Base-by-base conservation (phyloP, 345 rosid genomes). In the Citrus inodora region DNA sequence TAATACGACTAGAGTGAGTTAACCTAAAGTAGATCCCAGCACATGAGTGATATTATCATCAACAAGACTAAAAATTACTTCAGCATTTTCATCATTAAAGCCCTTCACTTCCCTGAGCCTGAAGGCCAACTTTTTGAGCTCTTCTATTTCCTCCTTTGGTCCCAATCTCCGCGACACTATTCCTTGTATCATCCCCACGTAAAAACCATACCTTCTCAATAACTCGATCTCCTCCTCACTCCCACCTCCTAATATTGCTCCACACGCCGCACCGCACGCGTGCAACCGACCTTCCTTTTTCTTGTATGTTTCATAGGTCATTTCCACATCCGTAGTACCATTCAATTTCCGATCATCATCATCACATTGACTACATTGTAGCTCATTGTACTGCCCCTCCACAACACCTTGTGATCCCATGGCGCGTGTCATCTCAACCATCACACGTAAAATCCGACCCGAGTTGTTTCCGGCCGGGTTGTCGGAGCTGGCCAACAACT, bases 171-270 rank as follows among this genome's bases (percentile, higher is more conserved):
- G 78, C 4, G 68, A 16, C 21, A 85, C 56, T 1, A 22, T 59
- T 19, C 87, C 93, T 60, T 68, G 77, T 24, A 90, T 56, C 86
- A 74, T 86, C 16, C 94, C 96, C 1, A 78, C 86, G n/a, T 78
- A 78, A 13, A 78, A 14, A 0, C 94, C 96, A 38, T 32, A 90
- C 76, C 66, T 87, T 67, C 90, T 87, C 79, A 92, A 17, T 77
- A 62, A 85, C 78, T 86, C 91, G 1, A 89, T 80, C 53, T 92
- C 90, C 71, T 80, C 88, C 61, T 90, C 87, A 6, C 76, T 82
- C 65, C 94, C 94, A 1, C 94, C 92, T 9, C 92, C 96, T 19
- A 90, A 37, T 75, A 92, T 92, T 19, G 90, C 91, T 4, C 96
- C 96, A 27, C 92, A 89, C 0, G 89, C 88, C 0, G 80, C 92